phyloP scores from a whole-genome alignment of 1,139 yeast genomes.

The Candida freyschussii region DNA sequence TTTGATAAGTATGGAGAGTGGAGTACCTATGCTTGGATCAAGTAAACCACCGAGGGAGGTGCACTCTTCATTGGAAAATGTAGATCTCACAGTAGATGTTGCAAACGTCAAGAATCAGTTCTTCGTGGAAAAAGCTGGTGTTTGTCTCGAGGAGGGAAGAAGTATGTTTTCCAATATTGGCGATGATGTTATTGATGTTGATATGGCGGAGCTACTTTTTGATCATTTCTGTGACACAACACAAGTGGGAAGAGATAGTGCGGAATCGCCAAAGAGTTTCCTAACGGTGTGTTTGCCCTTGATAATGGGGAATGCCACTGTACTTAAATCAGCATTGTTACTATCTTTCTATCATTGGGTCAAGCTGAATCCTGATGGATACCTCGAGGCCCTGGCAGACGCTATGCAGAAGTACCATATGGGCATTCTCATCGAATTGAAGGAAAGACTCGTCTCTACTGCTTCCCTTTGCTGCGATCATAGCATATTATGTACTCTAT shows the following conservation, averaged over 20 bases:
- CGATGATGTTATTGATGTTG: conserved; percentile 9
- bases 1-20: conserved; percentile 3
- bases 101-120: conserved; percentile 5
- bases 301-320: conserved; percentile 14
- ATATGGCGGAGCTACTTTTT: conserved; percentile 7
- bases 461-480: conserved; percentile 15
- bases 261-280: conserved; percentile 4
- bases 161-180: conserved; percentile 9
- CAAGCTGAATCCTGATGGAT: conserved; percentile 4
- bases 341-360: conserved; percentile 9
- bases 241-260: conserved; percentile 4
- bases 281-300: conserved; percentile 9
- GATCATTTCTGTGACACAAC: conserved; percentile 11
- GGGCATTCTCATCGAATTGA: conserved; percentile 6
- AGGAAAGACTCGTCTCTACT: conserved; percentile 6
- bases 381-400: conserved; percentile 3
- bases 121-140: conserved; percentile 13
- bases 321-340: conserved; percentile 9
- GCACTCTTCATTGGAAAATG: conserved; percentile 1
- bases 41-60: no score
- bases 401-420: conserved; percentile 8
- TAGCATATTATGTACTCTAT: conserved; percentile 9
- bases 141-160: conserved; percentile 7
- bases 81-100: conserved; percentile 7
- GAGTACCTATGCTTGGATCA: no score